Evolutionary conservation across 208 protist species (phyloP), one percentile per base, ranked within the genome.

Genomic region (Acanthamoeba royreba): DNA sequence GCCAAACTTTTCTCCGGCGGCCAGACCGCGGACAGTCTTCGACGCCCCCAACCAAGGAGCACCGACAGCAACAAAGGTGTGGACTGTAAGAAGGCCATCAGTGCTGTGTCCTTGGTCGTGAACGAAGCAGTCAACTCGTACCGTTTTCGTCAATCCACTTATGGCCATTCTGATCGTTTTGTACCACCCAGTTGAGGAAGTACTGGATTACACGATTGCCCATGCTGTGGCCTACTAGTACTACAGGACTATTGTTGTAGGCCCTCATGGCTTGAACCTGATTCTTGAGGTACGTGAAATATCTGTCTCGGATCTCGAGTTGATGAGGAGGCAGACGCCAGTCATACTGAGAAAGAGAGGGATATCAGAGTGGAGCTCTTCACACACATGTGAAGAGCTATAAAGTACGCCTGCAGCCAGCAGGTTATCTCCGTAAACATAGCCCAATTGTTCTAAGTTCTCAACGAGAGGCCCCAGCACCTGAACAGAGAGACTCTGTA

Each of bases 61-160:
- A 42, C 90, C 90, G 19, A 93, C 81, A 22, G 90, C 90, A 33
- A 93, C 42, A 43, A 93, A 93, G 0, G 90, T 93, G 90, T 93
- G 90, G 25, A 93, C 69, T 81, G 40, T 1, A 33, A 19, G 49
- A 55, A 25, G 9, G 49, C 19, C 49, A 55, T 55, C 49, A 55
- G 13, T 19, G 19, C 19, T 19, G 49, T 55, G 13, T 25, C 49
- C 49, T 25, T 55, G 9, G 49, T 55, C 49, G 19, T 55, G 1
- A 79, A 15, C 17, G 0, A 15, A 1, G 63, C 0, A 43, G 28
- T 8, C 0, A 1, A 43, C 38, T 11, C 31, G 1, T 72, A 81
- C 69, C 33, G 90, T 93, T 0, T 9, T 86, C 55, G 13, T 88
- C 47, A 47, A 88, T 88, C 81, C 81, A 88, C 33, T 88, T 63